phyloP scores from a whole-genome alignment of 2,329 filamentous ascomycete species.

The Fusarium globosum region DNA sequence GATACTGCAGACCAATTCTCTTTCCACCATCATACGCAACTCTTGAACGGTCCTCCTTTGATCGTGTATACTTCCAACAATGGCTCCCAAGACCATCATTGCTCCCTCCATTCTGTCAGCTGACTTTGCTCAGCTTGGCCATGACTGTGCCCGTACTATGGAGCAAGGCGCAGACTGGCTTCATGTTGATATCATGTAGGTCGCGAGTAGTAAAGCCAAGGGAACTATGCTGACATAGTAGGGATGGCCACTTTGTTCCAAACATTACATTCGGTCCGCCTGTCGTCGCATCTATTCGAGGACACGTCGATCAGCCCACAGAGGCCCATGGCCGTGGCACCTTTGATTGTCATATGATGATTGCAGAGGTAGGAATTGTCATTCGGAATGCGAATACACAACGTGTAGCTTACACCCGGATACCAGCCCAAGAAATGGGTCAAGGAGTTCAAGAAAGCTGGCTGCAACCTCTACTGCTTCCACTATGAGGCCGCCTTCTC shows the following conservation, averaged over 20 bases:
- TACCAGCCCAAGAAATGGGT: slow-evolving; percentile 96
- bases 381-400: not conserved
- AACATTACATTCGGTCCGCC: slow-evolving; percentile 98
- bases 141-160: slow-evolving; percentile 88
- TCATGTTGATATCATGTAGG: slow-evolving; percentile 89
- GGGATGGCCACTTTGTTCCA: slow-evolving; percentile 98
- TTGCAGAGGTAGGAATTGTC: slow-evolving; percentile 78
- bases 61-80: slow-evolving; percentile 53
- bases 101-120: slow-evolving; percentile 98
- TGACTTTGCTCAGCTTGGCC: slow-evolving; percentile 90
- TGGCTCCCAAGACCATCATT: slow-evolving; percentile 93
- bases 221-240: slow-evolving; percentile 48
- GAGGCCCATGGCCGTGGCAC: slow-evolving; percentile 82
- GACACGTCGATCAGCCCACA: slow-evolving; percentile 81
- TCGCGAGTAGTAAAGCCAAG: slow-evolving; percentile 1
- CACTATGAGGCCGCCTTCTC: slow-evolving; percentile 98
- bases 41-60: slow-evolving; percentile 2
- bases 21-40: slow-evolving; percentile 34
- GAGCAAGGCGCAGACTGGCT: slow-evolving; percentile 89
- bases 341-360: slow-evolving; percentile 99
- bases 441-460: slow-evolving; percentile 90
- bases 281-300: slow-evolving; percentile 92
- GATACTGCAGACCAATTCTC: slow-evolving; percentile 17
- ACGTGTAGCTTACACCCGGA: slow-evolving; percentile 17
- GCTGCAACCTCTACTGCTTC: slow-evolving; percentile 99